These are phyloP conservation scores for Magnaporthiopsis rhizophila DNA, from an alignment of 2,329 filamentous ascomycete genomes.

Conservation along the genomic window DNA sequence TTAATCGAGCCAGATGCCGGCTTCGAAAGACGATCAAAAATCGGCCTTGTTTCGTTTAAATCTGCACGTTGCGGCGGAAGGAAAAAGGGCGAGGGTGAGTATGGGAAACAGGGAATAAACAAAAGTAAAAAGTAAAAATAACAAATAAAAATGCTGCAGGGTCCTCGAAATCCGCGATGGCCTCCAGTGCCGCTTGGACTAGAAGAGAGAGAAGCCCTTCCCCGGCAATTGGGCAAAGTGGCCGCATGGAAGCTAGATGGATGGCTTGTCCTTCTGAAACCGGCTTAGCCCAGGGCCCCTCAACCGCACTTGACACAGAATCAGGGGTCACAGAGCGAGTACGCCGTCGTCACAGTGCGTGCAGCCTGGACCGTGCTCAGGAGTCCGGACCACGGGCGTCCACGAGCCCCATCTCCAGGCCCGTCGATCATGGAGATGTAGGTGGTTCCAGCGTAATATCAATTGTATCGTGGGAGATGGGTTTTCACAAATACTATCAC, in stretches of 20 bases:
- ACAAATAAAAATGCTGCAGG: background rate
- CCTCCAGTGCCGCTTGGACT: background rate
- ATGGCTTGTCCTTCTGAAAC: slow-evolving; percentile 6
- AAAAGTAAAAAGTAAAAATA: background rate
- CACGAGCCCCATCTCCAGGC: background rate
- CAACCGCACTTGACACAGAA: slow-evolving; percentile 16
- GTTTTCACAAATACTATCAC: background rate
- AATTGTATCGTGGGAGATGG: background rate
- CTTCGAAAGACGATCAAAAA: background rate
- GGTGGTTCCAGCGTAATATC: background rate
- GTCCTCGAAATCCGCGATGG: background rate
- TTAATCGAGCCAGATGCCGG: background rate
- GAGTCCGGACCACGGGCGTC: background rate
- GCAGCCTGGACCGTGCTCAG: background rate
- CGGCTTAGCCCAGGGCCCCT: slow-evolving; percentile 12
- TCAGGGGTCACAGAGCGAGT: slow-evolving; percentile 15
- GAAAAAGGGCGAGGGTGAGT: background rate
- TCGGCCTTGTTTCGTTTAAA: background rate
- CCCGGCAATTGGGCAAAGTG: slow-evolving; percentile 4
- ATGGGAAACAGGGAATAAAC: background rate
- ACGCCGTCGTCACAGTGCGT: background rate
- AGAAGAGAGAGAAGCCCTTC: background rate
- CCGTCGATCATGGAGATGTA: background rate
- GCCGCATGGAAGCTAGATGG: background rate
- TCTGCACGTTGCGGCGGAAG: background rate